phyloP scores from a whole-genome alignment of 495 filamentous ascomycete species.

The Apodospora peruviana region DNA sequence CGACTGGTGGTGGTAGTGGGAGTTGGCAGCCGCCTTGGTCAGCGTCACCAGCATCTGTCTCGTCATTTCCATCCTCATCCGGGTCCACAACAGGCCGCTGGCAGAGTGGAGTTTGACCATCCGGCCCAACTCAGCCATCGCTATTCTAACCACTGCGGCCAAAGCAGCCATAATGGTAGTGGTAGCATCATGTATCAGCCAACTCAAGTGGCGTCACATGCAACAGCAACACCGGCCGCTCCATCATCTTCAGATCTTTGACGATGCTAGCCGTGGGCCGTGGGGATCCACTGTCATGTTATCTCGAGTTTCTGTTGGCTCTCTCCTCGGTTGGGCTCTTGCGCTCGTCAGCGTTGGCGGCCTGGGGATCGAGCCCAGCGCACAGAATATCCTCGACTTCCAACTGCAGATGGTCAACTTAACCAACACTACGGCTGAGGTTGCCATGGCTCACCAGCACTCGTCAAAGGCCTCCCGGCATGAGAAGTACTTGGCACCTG shows the following conservation, averaged over 20 bases:
- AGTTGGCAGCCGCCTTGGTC: neutral
- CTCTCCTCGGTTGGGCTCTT: conserved; percentile 3
- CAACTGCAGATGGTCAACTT: neutral
- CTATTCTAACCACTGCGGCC: conserved; percentile 35
- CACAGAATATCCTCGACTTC: conserved; percentile 11
- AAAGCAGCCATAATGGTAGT: conserved; percentile 36
- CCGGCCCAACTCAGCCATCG: conserved; percentile 41
- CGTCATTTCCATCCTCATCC: conserved; percentile 15
- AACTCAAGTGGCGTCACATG: conserved; percentile 46
- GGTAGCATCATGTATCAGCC: conserved; percentile 31
- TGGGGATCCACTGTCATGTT: conserved; percentile 15
- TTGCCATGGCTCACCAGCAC: conserved; percentile 1
- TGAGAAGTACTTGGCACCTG: neutral
- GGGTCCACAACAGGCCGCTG: conserved; percentile 31
- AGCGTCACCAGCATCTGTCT: neutral
- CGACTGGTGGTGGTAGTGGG: neutral
- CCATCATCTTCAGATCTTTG: conserved; percentile 35
- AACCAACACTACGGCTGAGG: conserved; percentile 2
- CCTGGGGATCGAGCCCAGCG: conserved; percentile 8
- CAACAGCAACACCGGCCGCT: conserved; percentile 24
- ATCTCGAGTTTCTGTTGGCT: neutral
- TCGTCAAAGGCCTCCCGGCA: neutral
- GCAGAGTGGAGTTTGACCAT: conserved; percentile 37
- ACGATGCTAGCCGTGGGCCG: conserved; percentile 31
- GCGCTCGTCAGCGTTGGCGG: conserved; percentile 5